phyloP scores from a whole-genome alignment of 441 rosid genomes.

The Manihot esculenta region DNA sequence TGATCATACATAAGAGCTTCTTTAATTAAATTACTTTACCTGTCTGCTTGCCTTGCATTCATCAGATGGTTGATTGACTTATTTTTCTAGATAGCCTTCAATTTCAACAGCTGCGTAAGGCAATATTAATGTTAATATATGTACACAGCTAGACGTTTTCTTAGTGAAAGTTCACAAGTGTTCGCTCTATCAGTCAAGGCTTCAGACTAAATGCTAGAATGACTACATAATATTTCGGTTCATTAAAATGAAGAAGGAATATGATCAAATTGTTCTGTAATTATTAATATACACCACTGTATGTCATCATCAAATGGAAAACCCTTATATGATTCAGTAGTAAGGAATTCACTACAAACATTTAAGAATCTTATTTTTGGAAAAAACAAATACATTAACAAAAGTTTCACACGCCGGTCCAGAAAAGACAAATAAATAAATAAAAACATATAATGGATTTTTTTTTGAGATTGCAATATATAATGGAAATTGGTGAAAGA shows the following conservation, averaged over 20 bases:
- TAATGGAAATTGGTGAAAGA: too few relatives aligned
- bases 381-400: too few relatives aligned
- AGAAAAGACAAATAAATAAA: too few relatives aligned
- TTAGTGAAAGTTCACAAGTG: not conserved
- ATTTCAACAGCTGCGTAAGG: constrained; percentile 36
- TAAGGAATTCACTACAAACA: not conserved
- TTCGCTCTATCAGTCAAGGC: too few relatives aligned
- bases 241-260: not conserved
- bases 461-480: too few relatives aligned
- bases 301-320: not conserved
- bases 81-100: constrained; percentile 40
- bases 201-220: not conserved
- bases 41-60: constrained; percentile 40
- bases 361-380: not conserved
- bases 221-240: not conserved
- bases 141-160: not conserved
- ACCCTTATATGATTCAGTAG: not conserved
- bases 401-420: too few relatives aligned
- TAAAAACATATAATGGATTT: too few relatives aligned
- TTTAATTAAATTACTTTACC: constrained; percentile 9
- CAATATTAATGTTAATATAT: constrained; percentile 9
- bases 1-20: not conserved
- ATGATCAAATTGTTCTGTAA: not conserved
- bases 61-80: constrained; percentile 30
- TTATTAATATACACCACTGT: not conserved